Evolutionary conservation across 169 alveolate genomes (phyloP).

Genomic region (Plasmodium chabaudi): DNA sequence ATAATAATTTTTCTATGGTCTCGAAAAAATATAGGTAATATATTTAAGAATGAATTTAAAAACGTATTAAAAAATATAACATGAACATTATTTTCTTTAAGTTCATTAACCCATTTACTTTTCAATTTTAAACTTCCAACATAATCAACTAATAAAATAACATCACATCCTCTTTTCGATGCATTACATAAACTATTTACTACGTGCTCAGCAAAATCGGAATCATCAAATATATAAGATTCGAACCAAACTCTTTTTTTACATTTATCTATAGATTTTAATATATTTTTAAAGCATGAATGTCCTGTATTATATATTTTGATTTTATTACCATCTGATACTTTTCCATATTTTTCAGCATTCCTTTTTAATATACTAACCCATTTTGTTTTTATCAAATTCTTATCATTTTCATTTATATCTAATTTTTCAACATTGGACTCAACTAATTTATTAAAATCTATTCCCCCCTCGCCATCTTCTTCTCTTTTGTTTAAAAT

Average conservation of each 20-base stretch:
- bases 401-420: slow-evolving; percentile 12
- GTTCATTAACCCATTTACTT: slow-evolving; percentile 63
- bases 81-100: slow-evolving; percentile 42
- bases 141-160: slow-evolving; percentile 84
- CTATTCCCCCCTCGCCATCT: neutral
- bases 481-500: neutral
- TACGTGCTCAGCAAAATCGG: slow-evolving; percentile 82
- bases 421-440: slow-evolving; percentile 21
- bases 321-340: slow-evolving; percentile 78
- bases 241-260: slow-evolving; percentile 88
- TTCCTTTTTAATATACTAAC: slow-evolving; percentile 29
- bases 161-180: slow-evolving; percentile 88
- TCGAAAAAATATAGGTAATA: slow-evolving; percentile 84
- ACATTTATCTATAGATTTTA: slow-evolving; percentile 78
- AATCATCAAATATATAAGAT: slow-evolving; percentile 89
- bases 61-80: slow-evolving; percentile 77
- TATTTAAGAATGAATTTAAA: slow-evolving; percentile 58
- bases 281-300: slow-evolving; percentile 48
- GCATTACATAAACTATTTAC: slow-evolving; percentile 85
- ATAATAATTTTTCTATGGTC: slow-evolving; percentile 87
- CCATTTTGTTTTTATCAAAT: slow-evolving; percentile 21
- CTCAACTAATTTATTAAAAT: slow-evolving; percentile 16
- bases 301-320: slow-evolving; percentile 71
- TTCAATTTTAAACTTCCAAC: slow-evolving; percentile 73
- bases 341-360: slow-evolving; percentile 71